Evolutionary conservation across 2,329 filamentous ascomycete species (phyloP).

Genomic region (Aspergillus alliaceus): DNA sequence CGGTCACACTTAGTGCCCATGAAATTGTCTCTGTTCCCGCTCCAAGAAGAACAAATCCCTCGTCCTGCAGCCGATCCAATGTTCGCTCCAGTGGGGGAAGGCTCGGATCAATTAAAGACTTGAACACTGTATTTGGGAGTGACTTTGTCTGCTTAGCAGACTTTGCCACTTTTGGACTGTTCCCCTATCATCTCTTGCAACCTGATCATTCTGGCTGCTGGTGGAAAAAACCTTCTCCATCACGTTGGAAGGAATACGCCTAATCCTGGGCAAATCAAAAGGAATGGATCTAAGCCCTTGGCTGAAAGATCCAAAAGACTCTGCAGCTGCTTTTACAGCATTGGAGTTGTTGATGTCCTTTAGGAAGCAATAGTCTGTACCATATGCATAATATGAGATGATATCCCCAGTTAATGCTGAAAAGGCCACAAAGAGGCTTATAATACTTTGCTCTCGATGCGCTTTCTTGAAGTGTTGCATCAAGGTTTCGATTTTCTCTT

Average conservation of each 20-base stretch:
- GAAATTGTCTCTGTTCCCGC: not conserved
- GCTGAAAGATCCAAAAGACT: not conserved
- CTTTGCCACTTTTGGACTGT: not conserved
- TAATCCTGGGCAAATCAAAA: not conserved
- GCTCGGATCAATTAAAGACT: not conserved
- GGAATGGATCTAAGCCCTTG: not conserved
- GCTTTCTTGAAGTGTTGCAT: not conserved
- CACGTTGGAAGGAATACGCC: not conserved
- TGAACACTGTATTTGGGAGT: not conserved
- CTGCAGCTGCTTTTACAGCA: not conserved
- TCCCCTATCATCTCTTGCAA: not conserved
- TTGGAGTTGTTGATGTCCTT: not conserved
- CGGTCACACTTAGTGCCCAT: not conserved
- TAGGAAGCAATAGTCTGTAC: not conserved
- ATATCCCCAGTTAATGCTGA: not conserved
- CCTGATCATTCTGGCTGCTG: not conserved
- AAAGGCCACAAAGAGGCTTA: not conserved
- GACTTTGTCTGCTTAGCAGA: not conserved
- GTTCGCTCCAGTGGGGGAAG: slow-evolving; percentile 1
- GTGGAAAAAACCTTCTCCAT: not conserved
- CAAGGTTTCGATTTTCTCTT: not conserved
- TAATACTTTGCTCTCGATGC: not conserved
- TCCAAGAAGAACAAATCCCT: not conserved
- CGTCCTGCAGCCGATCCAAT: slow-evolving; percentile 2
- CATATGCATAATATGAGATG: slow-evolving; percentile 1